Percentiles rank a stretch among this genome's conserved stretches.
phyloP scores from a whole-genome alignment of 83 land plant species.

The Diphasiastrum complanatum region DNA sequence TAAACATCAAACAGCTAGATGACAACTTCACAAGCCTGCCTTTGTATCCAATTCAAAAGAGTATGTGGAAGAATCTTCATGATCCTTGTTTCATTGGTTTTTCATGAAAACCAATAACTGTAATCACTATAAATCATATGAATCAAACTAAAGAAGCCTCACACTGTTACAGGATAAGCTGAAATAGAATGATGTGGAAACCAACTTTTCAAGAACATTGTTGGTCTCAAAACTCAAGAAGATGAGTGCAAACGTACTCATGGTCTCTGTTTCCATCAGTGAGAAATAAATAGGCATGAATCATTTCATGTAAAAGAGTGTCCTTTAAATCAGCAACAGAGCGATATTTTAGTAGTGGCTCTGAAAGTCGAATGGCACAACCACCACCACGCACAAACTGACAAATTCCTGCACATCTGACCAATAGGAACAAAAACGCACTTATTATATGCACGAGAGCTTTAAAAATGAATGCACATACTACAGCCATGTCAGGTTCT shows the following conservation, averaged over 20 bases:
- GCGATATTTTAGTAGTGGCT: slow-evolving; percentile 39
- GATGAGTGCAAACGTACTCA: slow-evolving; percentile 20
- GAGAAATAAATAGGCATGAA: slow-evolving; percentile 46
- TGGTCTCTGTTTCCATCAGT: slow-evolving; percentile 31
- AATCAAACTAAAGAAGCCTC: too few relatives aligned
- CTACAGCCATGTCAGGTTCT: too few relatives aligned
- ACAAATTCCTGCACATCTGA: slow-evolving; percentile 28
- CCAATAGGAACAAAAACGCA: too few relatives aligned
- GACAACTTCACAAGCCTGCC: too few relatives aligned
- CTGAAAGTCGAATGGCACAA: slow-evolving; percentile 42
- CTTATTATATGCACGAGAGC: too few relatives aligned
- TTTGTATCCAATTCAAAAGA: too few relatives aligned
- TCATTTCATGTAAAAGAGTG: slow-evolving; percentile 48
- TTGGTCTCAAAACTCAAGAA: neutral
- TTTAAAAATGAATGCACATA: too few relatives aligned
- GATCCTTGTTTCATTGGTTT: too few relatives aligned
- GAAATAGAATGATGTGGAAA: neutral
- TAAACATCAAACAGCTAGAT: too few relatives aligned
- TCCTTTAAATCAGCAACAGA: slow-evolving; percentile 32
- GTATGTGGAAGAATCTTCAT: too few relatives aligned
- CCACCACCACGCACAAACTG: slow-evolving; percentile 23
- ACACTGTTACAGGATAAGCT: neutral
- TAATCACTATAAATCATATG: too few relatives aligned
- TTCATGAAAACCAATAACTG: too few relatives aligned
- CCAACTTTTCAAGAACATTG: neutral